Base-by-base conservation (phyloP, 2,329 filamentous ascomycete species). In the Trichophyton mentagrophytes region DNA sequence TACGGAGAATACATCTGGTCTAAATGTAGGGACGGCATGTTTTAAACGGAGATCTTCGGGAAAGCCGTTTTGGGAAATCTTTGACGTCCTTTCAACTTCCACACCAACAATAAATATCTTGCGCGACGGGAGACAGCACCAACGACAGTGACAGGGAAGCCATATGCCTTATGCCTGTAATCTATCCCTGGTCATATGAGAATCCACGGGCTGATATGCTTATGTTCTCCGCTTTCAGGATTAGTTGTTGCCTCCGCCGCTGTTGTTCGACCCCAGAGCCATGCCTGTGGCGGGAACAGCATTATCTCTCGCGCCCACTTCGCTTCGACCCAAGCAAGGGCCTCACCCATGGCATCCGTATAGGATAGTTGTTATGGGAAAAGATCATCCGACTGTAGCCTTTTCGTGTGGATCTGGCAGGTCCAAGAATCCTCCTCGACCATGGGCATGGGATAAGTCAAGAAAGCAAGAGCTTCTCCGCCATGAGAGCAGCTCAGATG, bases 401-500 rank as follows among this genome's bases (percentile, higher is more conserved):
- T 60, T 79, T 78, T 77, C 3, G 77, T 75, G 42, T 77, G 68
- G 79, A 77, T 60, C 75, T 78, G 13, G 77, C 65, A 79, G 78
- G 60, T 79, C 77, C 51, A 79, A 64, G 9, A 30, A 51, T 25
- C 20, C 20, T 51, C 47, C 25, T 51, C 20, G 20, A 25, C 25
- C 47, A 25, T 30, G 47, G 47, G 15, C 47, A 51, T 25, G 47
- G 47, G 20, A 27, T 9, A 25, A 30, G 47, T 17, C n/a, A 17
- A 27, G 47, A 17, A 46, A 46, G 17, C 15, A 46, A 46, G 42
- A 46, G 4, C 3, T 46, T 9, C 42, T 17, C 20, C 15, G 11
- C 17, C 17, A 17, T 46, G 17, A 46, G 8, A 17, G 15, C 42
- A 46, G 42, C n/a, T 17, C 42, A 46, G 17, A 17, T 17, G n/a